Base-by-base conservation (phyloP, 768 basidiomycete species). In the Lentinula aciculospora region DNA sequence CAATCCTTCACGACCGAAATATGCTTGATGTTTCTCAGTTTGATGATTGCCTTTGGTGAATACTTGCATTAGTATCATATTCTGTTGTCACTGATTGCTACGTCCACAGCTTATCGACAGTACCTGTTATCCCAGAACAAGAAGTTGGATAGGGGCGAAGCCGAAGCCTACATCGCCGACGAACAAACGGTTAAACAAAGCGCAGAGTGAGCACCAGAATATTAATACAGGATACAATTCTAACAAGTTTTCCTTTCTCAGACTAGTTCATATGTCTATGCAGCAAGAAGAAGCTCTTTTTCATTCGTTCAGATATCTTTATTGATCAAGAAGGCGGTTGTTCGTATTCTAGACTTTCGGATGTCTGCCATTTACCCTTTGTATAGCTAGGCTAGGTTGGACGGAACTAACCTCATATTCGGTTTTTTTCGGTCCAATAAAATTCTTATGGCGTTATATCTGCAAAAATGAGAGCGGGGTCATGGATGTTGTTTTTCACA, bases 1-100 rank as follows among this genome's bases (percentile, higher is more conserved):
- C 63, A 65, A 31, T 62, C 63, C 42, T 64, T 65, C 57, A 53
- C 56, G 9, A 64, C 59, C 7, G 56, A 64, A 29, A 57, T 66
- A 27, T 58, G 53, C 44, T 37, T 64, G 23, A 37, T 64, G 37
- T 53, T 57, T 2, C 55, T 66, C 27, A 58, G 58, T 47, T 23
- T 64, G n/a, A 28, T 48, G 8, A 60, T 66, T 31, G 64, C 58
- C 6, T 57, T 64, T 10, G 64, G 65, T 66, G 28, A 2, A 60
- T 60, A 3, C 19, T 28, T 36, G 8, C 36, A 53, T 55, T 42
- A 3, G 6, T 31, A 12, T 28, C 25, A 10, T 21, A 21, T 5
- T 17, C 15, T 31, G n/a, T 21, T 13, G 15, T 29, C 15, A 17
- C 19, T 39, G 29, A 40, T 15, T 17, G 19, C 13, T 12, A 29